Evolutionary conservation across 805 yeast genomes (phyloP).

Genomic region (Kodamaea lidongshanica): DNA sequence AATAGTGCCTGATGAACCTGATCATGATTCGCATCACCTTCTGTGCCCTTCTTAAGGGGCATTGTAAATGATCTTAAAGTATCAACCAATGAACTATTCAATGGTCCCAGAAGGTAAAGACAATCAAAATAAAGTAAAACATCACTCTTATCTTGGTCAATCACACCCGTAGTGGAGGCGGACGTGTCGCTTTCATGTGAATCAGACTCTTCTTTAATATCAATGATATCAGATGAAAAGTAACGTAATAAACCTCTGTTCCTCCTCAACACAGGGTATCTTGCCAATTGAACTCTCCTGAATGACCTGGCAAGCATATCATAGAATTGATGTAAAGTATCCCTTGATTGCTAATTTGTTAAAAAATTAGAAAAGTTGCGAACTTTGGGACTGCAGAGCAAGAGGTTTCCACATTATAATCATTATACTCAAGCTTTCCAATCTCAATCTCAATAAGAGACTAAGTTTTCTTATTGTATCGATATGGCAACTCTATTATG

Average conservation of each 20-base stretch:
- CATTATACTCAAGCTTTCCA: too few relatives aligned
- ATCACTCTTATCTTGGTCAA: slow-evolving; percentile 28
- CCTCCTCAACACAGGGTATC: too few relatives aligned
- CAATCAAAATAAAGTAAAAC: slow-evolving; percentile 34
- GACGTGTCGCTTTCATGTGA: slow-evolving; percentile 24
- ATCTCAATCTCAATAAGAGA: too few relatives aligned
- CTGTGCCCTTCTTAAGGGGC: slow-evolving; percentile 10
- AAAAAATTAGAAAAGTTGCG: too few relatives aligned
- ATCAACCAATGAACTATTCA: slow-evolving; percentile 20
- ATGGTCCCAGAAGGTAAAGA: slow-evolving; percentile 25
- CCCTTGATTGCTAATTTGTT: too few relatives aligned
- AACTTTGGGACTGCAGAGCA: too few relatives aligned
- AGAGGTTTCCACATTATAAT: too few relatives aligned
- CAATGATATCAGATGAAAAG: slow-evolving; percentile 22
- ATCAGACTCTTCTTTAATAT: slow-evolving; percentile 28
- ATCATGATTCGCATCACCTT: slow-evolving; percentile 14
- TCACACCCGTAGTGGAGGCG: slow-evolving; percentile 36
- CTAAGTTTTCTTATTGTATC: too few relatives aligned
- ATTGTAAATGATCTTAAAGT: slow-evolving; percentile 16
- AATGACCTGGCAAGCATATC: too few relatives aligned
- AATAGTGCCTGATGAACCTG: slow-evolving; percentile 14
- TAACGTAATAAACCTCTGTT: slow-evolving; percentile 6
- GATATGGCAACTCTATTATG: too few relatives aligned
- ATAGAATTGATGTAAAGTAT: too few relatives aligned
- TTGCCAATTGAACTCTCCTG: too few relatives aligned